These are phyloP conservation scores for Rubia balearica DNA, from an alignment of 305 asterid species.

Conservation along the genomic window DNA sequence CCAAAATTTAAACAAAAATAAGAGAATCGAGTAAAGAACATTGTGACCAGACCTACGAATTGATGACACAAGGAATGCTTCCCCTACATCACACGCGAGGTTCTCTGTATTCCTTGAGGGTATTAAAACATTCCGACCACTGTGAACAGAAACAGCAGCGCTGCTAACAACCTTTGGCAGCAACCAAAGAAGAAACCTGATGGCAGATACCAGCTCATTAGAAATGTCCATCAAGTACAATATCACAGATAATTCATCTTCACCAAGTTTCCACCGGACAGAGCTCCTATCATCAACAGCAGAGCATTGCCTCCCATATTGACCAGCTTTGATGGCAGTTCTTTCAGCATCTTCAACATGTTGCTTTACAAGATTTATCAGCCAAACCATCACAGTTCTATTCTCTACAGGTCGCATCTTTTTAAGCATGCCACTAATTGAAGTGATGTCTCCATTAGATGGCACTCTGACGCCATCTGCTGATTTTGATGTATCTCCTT, in stretches of 20 bases:
- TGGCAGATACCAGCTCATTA: slow-evolving; percentile 65
- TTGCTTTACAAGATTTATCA: slow-evolving; percentile 64
- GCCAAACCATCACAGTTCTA: slow-evolving; percentile 62
- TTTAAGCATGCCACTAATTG: slow-evolving; percentile 66
- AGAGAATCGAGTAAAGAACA: slow-evolving; percentile 17
- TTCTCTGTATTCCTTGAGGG: slow-evolving; percentile 62
- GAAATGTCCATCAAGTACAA: slow-evolving; percentile 84
- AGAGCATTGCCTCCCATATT: slow-evolving; percentile 49
- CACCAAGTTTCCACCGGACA: slow-evolving; percentile 79
- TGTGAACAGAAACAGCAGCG: slow-evolving; percentile 49
- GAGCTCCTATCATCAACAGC: slow-evolving; percentile 62
- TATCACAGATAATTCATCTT: slow-evolving; percentile 66
- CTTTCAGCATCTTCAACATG: slow-evolving; percentile 75
- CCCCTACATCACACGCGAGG: slow-evolving; percentile 67
- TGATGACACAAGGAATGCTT: slow-evolving; percentile 74
- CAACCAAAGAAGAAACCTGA: slow-evolving; percentile 85
- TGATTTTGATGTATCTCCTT: slow-evolving; percentile 49
- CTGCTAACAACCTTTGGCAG: slow-evolving; percentile 66
- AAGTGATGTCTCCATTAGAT: slow-evolving; percentile 50
- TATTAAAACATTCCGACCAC: slow-evolving; percentile 52
- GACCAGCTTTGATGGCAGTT: slow-evolving; percentile 54
- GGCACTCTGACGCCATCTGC: slow-evolving; percentile 43
- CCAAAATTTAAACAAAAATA: slow-evolving; percentile 9
- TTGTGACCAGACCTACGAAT: slow-evolving; percentile 62
- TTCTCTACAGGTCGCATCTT: slow-evolving; percentile 63